Base-by-base conservation (phyloP, 257 asterid genomes). In the Nicotiana sylvestris region DNA sequence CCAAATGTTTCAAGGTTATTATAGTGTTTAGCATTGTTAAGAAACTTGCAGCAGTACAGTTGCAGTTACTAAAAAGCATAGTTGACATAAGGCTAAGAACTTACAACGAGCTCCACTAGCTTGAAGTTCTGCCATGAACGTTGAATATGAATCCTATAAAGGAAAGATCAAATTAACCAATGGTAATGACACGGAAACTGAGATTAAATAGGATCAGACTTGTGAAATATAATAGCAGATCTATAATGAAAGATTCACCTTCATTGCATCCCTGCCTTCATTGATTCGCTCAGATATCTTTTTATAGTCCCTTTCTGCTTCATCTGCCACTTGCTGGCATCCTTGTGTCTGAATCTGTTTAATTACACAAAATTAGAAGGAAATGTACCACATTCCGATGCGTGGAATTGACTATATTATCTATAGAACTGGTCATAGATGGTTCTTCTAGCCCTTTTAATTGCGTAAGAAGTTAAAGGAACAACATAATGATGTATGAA, bases 251-350 rank as follows among this genome's bases (percentile, higher is more conserved):
- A 18, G 43, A 21, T 87, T 76, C 80, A 94, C 99, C 95, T 89
- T 89, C 98, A 94, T 93, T 77, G 94, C 93, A 83, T 93, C 95
- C 81, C 86, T 90, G 61, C 96, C 97, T 88, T 91, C 95, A 76
- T 80, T 87, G 84, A 93, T 92, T 86, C 92, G 86, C 60, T 87
- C 95, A 80, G 88, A 86, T 82, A 91, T 85, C 86, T 92, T 92
- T 90, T 92, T 91, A 81, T 86, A 86, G 55, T 94, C 98, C 88
- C 85, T 92, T 76, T 94, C 98, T 78, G 92, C 93, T 87, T 92
- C 97, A 81, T 94, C 97, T 90, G 87, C 85, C 79, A 89, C 79
- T 84, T 91, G 90, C 89, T 94, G 94, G 84, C 95, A 93, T 55
- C 89, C 90, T 86, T 96, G 98, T 82, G 89, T 88, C 86, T 92